phyloP scores from a whole-genome alignment of 495 filamentous ascomycete genomes.

The Penicillium cataractarum region DNA sequence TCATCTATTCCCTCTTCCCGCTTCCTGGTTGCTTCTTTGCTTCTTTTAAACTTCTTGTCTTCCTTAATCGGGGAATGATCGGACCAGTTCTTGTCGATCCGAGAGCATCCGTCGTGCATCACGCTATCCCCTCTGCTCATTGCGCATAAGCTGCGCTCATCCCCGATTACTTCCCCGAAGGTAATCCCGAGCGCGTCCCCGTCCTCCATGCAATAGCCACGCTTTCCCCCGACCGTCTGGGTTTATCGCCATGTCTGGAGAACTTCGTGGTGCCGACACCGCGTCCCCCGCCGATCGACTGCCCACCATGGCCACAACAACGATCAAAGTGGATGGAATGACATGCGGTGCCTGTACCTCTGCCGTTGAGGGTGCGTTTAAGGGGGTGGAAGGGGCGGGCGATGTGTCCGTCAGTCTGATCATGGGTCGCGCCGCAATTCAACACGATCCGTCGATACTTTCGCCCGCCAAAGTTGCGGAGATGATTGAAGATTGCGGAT shows the following conservation, averaged over 20 bases:
- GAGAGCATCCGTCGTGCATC: conserved; percentile 28
- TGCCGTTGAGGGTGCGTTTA: conserved; percentile 83
- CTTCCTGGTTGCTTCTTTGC: not conserved
- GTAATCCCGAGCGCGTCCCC: not conserved
- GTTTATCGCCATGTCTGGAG: conserved; percentile 25
- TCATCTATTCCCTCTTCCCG: not conserved
- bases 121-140: conserved; percentile 17
- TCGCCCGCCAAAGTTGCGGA: conserved; percentile 74
- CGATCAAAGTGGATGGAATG: conserved; percentile 87
- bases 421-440: conserved; percentile 87
- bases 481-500: conserved; percentile 91
- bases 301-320: conserved; percentile 80
- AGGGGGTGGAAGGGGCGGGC: conserved; percentile 73
- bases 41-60: not conserved
- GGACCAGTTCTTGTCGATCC: conserved; percentile 28
- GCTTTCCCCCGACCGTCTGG: conserved; percentile 18
- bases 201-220: conserved; percentile 37
- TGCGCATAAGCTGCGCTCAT: conserved; percentile 5
- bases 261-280: conserved; percentile 25
- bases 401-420: conserved; percentile 89
- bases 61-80: conserved; percentile 32
- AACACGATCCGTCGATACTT: conserved; percentile 80
- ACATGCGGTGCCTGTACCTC: conserved; percentile 93
- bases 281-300: conserved; percentile 18
- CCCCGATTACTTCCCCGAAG: conserved; percentile 1